Evolutionary conservation across 495 filamentous ascomycete genomes (phyloP).

Genomic region (Zalerion maritima): DNA sequence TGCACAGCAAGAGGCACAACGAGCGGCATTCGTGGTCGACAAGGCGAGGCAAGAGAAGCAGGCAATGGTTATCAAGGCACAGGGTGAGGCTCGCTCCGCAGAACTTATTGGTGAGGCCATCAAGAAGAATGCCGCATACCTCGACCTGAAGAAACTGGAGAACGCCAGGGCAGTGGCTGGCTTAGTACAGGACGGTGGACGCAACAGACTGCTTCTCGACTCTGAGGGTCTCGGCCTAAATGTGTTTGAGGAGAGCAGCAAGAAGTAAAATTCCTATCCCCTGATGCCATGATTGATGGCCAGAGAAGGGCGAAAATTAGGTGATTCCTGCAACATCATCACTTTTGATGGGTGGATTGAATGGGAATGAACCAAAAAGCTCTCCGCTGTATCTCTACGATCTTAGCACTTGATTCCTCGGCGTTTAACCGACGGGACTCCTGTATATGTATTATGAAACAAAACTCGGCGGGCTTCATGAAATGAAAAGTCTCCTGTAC

Average conservation of each 20-base stretch:
- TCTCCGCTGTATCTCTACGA: neutral
- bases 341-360: constrained; percentile 7
- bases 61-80: constrained; percentile 92
- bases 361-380: constrained; percentile 4
- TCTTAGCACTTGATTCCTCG: neutral
- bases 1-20: constrained; percentile 94
- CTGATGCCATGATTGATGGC: neutral
- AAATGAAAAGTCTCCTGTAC: too few species aligned
- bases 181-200: constrained; percentile 74
- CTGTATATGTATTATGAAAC: too few species aligned
- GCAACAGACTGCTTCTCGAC: constrained; percentile 91
- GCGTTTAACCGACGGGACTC: too few species aligned
- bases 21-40: constrained; percentile 94
- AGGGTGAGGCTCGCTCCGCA: constrained; percentile 96
- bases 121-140: constrained; percentile 95
- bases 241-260: constrained; percentile 46
- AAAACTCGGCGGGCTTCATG: too few species aligned
- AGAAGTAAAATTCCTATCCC: constrained; percentile 18
- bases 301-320: neutral
- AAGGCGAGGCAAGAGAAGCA: constrained; percentile 99
- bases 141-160: constrained; percentile 94
- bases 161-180: constrained; percentile 78
- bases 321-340: constrained; percentile 2
- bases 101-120: constrained; percentile 97
- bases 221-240: constrained; percentile 81